phyloP scores from a whole-genome alignment of 495 filamentous ascomycete species.

The Talaromyces nanjingensis region DNA sequence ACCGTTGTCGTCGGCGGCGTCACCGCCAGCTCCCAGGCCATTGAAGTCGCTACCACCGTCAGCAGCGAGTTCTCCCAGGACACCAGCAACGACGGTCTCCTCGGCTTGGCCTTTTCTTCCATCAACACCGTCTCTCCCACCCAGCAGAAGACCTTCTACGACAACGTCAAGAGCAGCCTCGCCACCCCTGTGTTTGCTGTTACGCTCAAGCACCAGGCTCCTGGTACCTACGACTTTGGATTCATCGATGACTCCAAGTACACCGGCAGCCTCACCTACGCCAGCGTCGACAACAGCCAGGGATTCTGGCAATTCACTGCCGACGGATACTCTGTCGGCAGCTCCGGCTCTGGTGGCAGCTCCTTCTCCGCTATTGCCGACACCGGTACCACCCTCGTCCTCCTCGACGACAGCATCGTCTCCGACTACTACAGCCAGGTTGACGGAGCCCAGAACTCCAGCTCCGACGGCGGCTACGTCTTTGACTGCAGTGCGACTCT shows the following conservation, averaged over 20 bases:
- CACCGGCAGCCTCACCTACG: slow-evolving; percentile 23
- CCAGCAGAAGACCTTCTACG: slow-evolving; percentile 63
- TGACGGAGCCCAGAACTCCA: slow-evolving; percentile 38
- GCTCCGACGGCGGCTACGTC: slow-evolving; percentile 52
- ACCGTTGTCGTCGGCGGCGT: slow-evolving; percentile 60
- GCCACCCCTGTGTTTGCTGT: slow-evolving; percentile 61
- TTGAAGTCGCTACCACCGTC: slow-evolving; percentile 59
- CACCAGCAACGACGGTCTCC: slow-evolving; percentile 56
- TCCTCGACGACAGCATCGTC: slow-evolving; percentile 51
- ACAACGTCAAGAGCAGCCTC: slow-evolving; percentile 55
- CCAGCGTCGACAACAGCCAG: slow-evolving; percentile 46
- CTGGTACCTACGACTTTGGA: slow-evolving; percentile 71
- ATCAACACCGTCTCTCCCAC: slow-evolving; percentile 65
- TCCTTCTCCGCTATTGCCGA: slow-evolving; percentile 50
- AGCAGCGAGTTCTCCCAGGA: slow-evolving; percentile 54
- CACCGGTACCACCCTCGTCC: slow-evolving; percentile 69
- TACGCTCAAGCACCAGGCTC: slow-evolving; percentile 53
- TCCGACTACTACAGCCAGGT: slow-evolving; percentile 58
- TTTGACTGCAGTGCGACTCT: slow-evolving; percentile 58
- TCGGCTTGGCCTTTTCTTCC: slow-evolving; percentile 63
- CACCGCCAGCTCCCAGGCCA: slow-evolving; percentile 56
- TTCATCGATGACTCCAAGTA: slow-evolving; percentile 59
- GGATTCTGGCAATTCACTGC: slow-evolving; percentile 70
- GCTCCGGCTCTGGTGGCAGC: slow-evolving; percentile 24
- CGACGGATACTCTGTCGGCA: slow-evolving; percentile 55